Base-by-base conservation (phyloP, 352 stramenopile genomes). In the Paralagenidium karlingii region DNA sequence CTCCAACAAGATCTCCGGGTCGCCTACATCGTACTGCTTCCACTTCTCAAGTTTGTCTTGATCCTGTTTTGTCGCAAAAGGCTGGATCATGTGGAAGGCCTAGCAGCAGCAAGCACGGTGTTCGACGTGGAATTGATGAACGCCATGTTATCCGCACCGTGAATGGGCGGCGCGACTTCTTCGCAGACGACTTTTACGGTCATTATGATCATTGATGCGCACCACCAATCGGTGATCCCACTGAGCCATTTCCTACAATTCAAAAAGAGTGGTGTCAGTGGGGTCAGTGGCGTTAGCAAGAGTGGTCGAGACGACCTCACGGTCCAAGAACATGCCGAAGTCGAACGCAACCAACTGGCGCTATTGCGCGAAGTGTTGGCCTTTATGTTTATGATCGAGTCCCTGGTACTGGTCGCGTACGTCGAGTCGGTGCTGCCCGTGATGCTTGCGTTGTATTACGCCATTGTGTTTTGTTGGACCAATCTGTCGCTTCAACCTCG, bases 61-160 rank as follows among this genome's bases (percentile, higher is more conserved):
- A 55, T 56, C 9, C 58, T 63, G 12, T 31, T 48, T 9, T 38
- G 1, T 45, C 58, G 10, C 37, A 28, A 4, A 41, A 44, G 6
- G 34, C 30, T 1, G 24, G n/a, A 32, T 0, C 38, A 65, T 32
- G 31, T 58, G 8, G 11, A 54, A 32, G 58, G 65, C 16, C 48
- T 39, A 13, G 34, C 57, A 8, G 45, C 47, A 1, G 34, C 29
- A 19, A 38, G 42, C 0, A 40, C 55, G 5, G 40, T 63, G 0
- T 60, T 69, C 25, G 49, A 43, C 0, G 40, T 60, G 3, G 57
- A 58, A 11, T 13, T 56, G 0, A 58, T 58, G 29, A 58, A 55
- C 24, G 53, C 55, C 2, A 38, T 69, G 2, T 69, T 60, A 13
- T 37, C 58, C 6, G 45, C 46, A 1, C 57, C 51, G 12, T 65